These are phyloP conservation scores for Pseudofabraea citricarpa DNA, from an alignment of 2,329 filamentous ascomycete species.

Conservation along the genomic window DNA sequence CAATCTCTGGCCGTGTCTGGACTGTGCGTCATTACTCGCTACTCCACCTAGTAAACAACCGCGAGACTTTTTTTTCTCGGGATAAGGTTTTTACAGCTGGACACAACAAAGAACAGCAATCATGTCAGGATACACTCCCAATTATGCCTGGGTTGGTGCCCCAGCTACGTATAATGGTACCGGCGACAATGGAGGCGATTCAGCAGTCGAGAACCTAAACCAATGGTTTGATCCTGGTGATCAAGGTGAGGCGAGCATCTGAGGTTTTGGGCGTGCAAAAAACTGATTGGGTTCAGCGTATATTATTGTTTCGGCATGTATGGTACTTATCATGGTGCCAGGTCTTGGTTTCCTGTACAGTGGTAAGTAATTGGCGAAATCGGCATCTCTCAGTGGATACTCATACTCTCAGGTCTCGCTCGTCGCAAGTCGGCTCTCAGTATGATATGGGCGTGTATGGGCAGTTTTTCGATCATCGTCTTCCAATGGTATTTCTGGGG, in stretches of 20 bases:
- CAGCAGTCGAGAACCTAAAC: conserved; percentile 79
- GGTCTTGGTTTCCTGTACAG: conserved; percentile 91
- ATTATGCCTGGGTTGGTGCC: conserved; percentile 52
- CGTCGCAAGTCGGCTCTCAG: conserved; percentile 95
- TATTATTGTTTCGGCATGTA: conserved; percentile 83
- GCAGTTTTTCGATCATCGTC: conserved; percentile 80
- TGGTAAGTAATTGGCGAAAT: background rate
- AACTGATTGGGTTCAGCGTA: conserved; percentile 48
- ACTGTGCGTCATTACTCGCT: background rate
- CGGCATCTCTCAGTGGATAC: background rate
- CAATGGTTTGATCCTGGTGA: conserved; percentile 93
- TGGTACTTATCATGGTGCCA: conserved; percentile 95
- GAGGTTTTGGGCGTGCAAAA: background rate
- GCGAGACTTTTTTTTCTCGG: background rate
- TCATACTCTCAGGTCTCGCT: conserved; percentile 71
- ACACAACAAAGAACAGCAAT: background rate
- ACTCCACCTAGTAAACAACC: background rate
- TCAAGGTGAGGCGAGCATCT: conserved; percentile 39
- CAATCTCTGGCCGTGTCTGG: background rate
- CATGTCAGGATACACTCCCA: conserved; percentile 19
- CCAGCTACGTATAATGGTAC: conserved; percentile 61
- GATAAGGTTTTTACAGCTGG: background rate
- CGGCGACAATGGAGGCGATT: conserved; percentile 29
- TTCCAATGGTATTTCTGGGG: conserved; percentile 99
- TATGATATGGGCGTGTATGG: conserved; percentile 97